These are phyloP conservation scores for Komagataella populi DNA, from an alignment of 805 yeast species.

Conservation along the genomic window DNA sequence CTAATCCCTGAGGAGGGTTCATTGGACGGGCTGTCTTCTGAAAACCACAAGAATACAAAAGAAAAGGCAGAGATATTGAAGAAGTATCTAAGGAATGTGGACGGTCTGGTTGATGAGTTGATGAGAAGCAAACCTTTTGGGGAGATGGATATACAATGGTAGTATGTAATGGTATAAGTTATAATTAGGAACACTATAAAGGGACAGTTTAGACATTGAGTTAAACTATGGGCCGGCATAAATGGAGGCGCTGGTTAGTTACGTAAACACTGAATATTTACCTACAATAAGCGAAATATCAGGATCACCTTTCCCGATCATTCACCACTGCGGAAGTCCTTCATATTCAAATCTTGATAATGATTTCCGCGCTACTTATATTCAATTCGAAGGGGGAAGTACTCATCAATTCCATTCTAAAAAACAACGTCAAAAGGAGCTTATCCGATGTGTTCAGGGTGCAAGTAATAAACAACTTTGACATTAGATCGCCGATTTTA, in stretches of 20 bases:
- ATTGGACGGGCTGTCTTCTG: conserved; percentile 9
- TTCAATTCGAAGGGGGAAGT: conserved; percentile 77
- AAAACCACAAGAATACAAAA: conserved; percentile 21
- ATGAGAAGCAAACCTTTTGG: conserved; percentile 35
- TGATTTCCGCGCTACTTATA: conserved; percentile 78
- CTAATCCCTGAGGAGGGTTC: conserved; percentile 40
- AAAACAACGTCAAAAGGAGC: conserved; percentile 65
- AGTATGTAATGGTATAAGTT: conserved; percentile 3
- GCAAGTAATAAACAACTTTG: conserved; percentile 67
- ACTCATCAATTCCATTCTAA: conserved; percentile 56
- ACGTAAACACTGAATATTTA: not conserved
- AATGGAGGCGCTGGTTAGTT: not conserved
- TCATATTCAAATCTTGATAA: conserved; percentile 12
- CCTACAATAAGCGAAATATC: not conserved
- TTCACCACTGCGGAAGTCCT: not conserved
- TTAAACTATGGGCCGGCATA: not conserved
- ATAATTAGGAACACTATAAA: not conserved
- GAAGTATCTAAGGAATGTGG: conserved; percentile 28
- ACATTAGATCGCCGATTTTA: conserved; percentile 52
- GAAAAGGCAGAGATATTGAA: conserved; percentile 30
- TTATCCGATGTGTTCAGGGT: conserved; percentile 84
- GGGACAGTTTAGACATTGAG: not conserved
- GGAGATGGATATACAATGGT: conserved; percentile 32
- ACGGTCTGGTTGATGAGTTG: conserved; percentile 32
- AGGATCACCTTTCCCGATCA: not conserved